phyloP scores from a whole-genome alignment of 106 monocot genomes.

The Amphibolis antarctica region DNA sequence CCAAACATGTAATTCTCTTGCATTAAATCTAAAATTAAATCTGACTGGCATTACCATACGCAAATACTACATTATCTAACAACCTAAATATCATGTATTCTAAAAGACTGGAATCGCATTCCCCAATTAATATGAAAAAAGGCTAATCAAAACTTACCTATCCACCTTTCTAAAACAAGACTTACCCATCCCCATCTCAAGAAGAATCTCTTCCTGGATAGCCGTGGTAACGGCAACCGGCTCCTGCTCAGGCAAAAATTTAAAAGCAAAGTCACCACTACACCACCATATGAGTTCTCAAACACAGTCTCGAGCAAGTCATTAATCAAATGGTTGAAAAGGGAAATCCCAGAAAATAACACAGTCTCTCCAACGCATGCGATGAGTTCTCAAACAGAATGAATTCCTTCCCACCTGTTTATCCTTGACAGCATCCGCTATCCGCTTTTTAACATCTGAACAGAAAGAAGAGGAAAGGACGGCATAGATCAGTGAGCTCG shows the following conservation, averaged over 20 bases:
- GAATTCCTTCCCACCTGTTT: constrained; percentile 42
- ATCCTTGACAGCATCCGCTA: constrained; percentile 70
- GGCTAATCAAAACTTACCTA: constrained; percentile 31
- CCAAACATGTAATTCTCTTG: no score
- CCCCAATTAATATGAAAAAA: background rate
- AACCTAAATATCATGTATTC: no score
- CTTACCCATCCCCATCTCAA: constrained; percentile 87
- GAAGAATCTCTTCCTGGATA: constrained; percentile 84
- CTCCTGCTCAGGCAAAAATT: constrained; percentile 57
- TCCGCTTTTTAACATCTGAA: constrained; percentile 69
- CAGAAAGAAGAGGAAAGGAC: background rate
- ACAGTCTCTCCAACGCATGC: no score
- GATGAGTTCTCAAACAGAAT: no score
- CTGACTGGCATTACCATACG: no score
- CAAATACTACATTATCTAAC: no score
- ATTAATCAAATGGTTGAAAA: background rate
- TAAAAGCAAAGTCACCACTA: background rate
- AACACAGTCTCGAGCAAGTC: no score
- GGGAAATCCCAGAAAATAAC: background rate
- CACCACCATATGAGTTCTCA: no score
- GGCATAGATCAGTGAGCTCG: no score
- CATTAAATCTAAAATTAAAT: no score
- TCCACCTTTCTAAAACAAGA: constrained; percentile 73
- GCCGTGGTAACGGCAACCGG: constrained; percentile 81
- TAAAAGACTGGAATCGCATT: no score